These are phyloP conservation scores for Chaetomiaceae sp. DNA, from an alignment of 2,329 filamentous ascomycete species.

Conservation along the genomic window DNA sequence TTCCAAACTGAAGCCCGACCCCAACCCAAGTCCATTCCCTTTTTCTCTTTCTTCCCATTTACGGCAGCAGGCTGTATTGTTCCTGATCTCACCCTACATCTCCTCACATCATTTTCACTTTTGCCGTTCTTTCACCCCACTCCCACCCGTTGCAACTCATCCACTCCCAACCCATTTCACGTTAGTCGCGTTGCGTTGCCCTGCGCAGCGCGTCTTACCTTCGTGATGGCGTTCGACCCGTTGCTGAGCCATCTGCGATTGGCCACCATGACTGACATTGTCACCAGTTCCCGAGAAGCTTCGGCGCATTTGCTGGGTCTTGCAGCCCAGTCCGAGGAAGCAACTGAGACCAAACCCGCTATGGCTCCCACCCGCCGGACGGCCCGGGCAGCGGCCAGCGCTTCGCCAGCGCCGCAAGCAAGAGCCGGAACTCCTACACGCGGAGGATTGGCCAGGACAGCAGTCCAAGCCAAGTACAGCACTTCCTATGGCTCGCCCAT, in stretches of 20 bases:
- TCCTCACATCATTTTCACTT: neutral
- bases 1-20: neutral
- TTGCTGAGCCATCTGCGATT: neutral
- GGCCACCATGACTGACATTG: conserved; percentile 7
- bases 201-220: neutral
- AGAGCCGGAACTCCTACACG: conserved; percentile 2
- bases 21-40: too few species aligned
- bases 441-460: conserved; percentile 3
- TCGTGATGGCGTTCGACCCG: neutral
- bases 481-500: conserved; percentile 29
- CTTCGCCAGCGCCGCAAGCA: conserved; percentile 11
- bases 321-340: neutral
- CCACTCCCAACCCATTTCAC: neutral
- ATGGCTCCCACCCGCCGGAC: conserved; percentile 19
- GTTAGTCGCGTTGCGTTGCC: neutral
- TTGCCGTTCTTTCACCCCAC: neutral
- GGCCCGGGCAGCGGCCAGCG: conserved; percentile 9
- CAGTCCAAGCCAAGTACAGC: conserved; percentile 26
- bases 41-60: neutral
- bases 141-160: neutral
- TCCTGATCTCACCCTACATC: neutral
- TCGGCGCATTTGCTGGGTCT: neutral
- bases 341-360: neutral
- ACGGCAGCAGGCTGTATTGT: too few species aligned
- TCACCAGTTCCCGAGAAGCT: neutral